phyloP scores from a whole-genome alignment of 2,329 filamentous ascomycete species.

The Elsinoe batatas region DNA sequence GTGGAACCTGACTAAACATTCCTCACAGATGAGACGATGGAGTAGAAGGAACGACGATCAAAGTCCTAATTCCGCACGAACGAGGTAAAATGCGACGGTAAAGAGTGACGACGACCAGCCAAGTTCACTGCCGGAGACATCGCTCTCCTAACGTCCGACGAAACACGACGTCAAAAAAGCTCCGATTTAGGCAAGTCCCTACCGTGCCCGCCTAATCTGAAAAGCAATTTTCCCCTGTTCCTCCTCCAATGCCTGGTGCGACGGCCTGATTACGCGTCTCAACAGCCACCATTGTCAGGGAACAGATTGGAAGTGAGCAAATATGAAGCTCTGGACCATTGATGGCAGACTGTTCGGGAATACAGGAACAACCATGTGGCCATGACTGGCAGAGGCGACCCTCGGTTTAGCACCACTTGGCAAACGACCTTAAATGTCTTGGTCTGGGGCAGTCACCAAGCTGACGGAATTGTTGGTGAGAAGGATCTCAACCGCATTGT shows the following conservation, averaged over 20 bases:
- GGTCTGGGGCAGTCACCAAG: neutral
- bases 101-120: conserved; percentile 1
- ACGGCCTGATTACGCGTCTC: conserved; percentile 8
- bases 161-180: conserved; percentile 5
- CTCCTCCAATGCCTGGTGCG: neutral
- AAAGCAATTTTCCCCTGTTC: conserved; percentile 1
- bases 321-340: neutral
- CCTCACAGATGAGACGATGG: neutral
- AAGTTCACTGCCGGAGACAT: conserved; percentile 2
- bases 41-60: conserved; percentile 1
- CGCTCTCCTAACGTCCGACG: conserved; percentile 2
- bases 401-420: conserved; percentile 3
- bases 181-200: conserved; percentile 5
- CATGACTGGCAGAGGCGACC: neutral
- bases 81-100: neutral
- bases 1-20: conserved; percentile 5
- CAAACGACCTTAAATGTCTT: conserved; percentile 3
- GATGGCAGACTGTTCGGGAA: neutral
- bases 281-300: conserved; percentile 1
- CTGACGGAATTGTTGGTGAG: neutral
- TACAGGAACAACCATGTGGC: neutral
- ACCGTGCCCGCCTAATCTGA: neutral
- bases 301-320: neutral
- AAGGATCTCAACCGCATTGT: neutral
- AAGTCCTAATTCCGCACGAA: neutral